Base-by-base conservation (phyloP, 768 basidiomycete species). In the Phaeotremella skinneri region DNA sequence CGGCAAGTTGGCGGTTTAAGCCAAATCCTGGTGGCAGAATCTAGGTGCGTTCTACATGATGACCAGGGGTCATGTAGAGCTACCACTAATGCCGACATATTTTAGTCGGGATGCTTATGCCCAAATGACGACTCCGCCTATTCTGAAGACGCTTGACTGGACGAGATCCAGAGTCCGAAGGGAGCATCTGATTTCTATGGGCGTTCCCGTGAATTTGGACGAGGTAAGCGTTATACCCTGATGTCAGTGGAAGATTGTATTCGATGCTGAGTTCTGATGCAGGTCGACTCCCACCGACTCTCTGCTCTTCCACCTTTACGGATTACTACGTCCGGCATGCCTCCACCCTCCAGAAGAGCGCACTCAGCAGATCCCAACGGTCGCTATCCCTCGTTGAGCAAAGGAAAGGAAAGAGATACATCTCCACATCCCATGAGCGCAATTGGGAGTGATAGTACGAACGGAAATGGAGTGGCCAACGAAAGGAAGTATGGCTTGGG, bases 181-280 rank as follows among this genome's bases (percentile, higher is more conserved):
- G 49, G 90, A 91, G 71, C 90, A 96, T 69, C 81, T 97, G 49
- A 94, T 94, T 60, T 79, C 90, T 13, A 84, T 97, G 25, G 93
- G 93, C 23, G 87, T 97, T 47, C 93, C 93, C 2, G 89, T 97
- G 52, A 97, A 97, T 72, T 81, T 97, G 4, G 93, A 97, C 73
- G 93, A 97, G 79, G 85, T 94, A 34, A 32, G 74, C 72, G 29
- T 9, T 14, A 23, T 21, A 4, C 30, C 25, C 14, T 27, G 6
- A 13, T 13, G 23, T 45, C 43, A 6, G 6, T 20, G 20, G 13
- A 7, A 45, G 7, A 45, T 1, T 84, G 82, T 48, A 80, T 82
- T 6, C 83, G 80, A 59, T 82, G 83, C 32, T 52, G 45, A 48
- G 11, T 23, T 48, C 39, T 42, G 49, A 42, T 1, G 4, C 47